Conservation (phyloP, 2,329 filamentous ascomycete species). For the Fusarium falciforme region DNA sequence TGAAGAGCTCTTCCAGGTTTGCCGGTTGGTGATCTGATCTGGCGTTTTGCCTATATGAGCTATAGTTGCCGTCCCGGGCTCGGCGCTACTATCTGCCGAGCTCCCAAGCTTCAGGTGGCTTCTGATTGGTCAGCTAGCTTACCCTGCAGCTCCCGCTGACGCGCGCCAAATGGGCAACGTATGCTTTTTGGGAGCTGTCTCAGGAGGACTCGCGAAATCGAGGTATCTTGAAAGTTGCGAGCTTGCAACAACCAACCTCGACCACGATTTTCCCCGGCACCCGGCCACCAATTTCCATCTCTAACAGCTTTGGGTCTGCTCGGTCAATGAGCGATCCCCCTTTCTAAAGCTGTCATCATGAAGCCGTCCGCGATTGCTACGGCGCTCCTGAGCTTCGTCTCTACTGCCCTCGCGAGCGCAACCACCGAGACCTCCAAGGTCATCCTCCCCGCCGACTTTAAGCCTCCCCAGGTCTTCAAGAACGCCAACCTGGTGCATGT, state of each 20-base stretch:
- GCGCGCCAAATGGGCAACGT: conserved; percentile 50
- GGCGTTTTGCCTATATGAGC: background rate
- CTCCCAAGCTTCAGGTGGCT: background rate
- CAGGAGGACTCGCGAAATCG: conserved; percentile 40
- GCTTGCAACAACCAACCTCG: conserved; percentile 28
- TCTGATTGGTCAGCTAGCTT: conserved; percentile 45
- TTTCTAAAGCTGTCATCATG: conserved; percentile 49
- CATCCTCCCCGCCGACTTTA: conserved; percentile 75
- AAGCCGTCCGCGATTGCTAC: conserved; percentile 62
- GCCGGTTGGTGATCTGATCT: conserved; percentile 6
- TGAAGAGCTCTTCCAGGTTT: background rate
- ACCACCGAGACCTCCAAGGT: conserved; percentile 63
- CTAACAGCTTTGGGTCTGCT: conserved; percentile 39
- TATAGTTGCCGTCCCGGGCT: conserved; percentile 11
- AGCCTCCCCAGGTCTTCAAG: conserved; percentile 90
- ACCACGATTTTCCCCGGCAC: conserved; percentile 21
- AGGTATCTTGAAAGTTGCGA: conserved; percentile 38
- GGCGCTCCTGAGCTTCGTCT: conserved; percentile 69
- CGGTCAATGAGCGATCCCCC: conserved; percentile 49
- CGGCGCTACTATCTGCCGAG: conserved; percentile 41
- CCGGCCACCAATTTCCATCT: conserved; percentile 23
- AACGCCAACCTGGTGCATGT: conserved; percentile 92
- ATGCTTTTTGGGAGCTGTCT: conserved; percentile 50
- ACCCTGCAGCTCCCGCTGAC: conserved; percentile 44
- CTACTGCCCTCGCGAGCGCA: conserved; percentile 55